These are phyloP conservation scores for Sarocladium strictum DNA, from an alignment of 2,329 filamentous ascomycete species.

Conservation along the genomic window DNA sequence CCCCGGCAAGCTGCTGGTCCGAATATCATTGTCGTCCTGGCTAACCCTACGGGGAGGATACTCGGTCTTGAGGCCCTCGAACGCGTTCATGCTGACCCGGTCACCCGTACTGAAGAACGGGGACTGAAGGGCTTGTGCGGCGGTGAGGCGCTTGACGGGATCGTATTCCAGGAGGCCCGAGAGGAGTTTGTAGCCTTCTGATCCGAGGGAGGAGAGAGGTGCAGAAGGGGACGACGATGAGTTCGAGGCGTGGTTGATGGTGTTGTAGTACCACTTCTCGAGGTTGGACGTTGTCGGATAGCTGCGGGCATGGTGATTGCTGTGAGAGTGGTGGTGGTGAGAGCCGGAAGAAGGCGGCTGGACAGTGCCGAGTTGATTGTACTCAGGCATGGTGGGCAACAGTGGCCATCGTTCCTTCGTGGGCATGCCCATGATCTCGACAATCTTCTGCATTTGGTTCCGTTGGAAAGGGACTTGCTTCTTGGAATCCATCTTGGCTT, in stretches of 20 bases:
- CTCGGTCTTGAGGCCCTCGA: constrained; percentile 80
- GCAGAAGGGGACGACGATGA: constrained; percentile 29
- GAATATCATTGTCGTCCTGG: constrained; percentile 92
- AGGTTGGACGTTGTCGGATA: constrained; percentile 43
- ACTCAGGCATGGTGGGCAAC: constrained; percentile 81
- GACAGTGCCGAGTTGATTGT: constrained; percentile 58
- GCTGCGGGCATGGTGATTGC: constrained; percentile 22
- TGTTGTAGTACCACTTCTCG: constrained; percentile 75
- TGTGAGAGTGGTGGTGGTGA: constrained; percentile 37
- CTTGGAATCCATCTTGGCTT: constrained; percentile 98
- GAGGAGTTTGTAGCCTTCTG: constrained; percentile 77
- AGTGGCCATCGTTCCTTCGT: constrained; percentile 86
- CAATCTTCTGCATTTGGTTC: constrained; percentile 98
- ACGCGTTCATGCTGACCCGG: constrained; percentile 74
- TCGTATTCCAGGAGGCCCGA: constrained; percentile 86
- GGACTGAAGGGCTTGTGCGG: constrained; percentile 81
- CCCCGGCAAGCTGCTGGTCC: constrained; percentile 81
- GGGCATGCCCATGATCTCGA: constrained; percentile 90
- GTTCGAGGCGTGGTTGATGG: constrained; percentile 52
- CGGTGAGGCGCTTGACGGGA: constrained; percentile 80
- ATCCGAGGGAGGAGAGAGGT: constrained; percentile 55
- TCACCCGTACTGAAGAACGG: constrained; percentile 78
- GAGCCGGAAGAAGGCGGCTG: constrained; percentile 43
- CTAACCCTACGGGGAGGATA: constrained; percentile 89
- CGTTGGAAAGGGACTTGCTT: constrained; percentile 96